phyloP scores from a whole-genome alignment of 495 filamentous ascomycete species.

The Penicillium paxilli region DNA sequence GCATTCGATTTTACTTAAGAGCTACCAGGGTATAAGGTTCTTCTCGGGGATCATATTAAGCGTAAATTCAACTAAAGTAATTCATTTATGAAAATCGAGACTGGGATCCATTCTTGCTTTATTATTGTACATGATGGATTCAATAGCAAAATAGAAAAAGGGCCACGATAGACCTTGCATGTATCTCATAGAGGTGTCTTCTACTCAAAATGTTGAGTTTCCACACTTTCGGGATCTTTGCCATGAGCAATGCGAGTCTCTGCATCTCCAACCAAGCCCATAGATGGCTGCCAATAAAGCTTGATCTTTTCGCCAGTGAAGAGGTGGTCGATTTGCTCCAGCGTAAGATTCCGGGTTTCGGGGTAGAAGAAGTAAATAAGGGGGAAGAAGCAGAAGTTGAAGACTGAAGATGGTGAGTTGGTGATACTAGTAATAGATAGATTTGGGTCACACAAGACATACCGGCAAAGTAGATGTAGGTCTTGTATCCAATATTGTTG shows the following conservation, averaged over 20 bases:
- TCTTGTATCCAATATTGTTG: constrained; percentile 37
- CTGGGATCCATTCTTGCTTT: too few species aligned
- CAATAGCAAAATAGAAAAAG: too few species aligned
- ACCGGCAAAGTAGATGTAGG: constrained; percentile 49
- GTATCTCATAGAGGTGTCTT: background rate
- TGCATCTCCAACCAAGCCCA: constrained; percentile 30
- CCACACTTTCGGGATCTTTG: constrained; percentile 18
- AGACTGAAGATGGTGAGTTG: constrained; percentile 41
- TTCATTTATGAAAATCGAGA: too few species aligned
- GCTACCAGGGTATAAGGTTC: background rate
- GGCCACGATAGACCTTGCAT: too few species aligned
- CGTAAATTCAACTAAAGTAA: too few species aligned
- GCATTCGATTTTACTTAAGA: background rate
- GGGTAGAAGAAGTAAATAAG: constrained; percentile 75
- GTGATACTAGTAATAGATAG: background rate
- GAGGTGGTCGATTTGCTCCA: constrained; percentile 72
- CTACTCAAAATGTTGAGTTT: constrained; percentile 31
- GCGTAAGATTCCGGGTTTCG: constrained; percentile 61
- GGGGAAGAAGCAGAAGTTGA: constrained; percentile 70
- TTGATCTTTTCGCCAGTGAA: constrained; percentile 44
- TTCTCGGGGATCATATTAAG: too few species aligned
- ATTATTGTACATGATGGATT: too few species aligned
- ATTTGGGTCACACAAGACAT: constrained; percentile 3
- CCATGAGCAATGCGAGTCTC: constrained; percentile 20
- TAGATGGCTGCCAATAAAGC: constrained; percentile 39